phyloP scores from a whole-genome alignment of 176 grass and related monocot species.

The Saccharum officinarum region DNA sequence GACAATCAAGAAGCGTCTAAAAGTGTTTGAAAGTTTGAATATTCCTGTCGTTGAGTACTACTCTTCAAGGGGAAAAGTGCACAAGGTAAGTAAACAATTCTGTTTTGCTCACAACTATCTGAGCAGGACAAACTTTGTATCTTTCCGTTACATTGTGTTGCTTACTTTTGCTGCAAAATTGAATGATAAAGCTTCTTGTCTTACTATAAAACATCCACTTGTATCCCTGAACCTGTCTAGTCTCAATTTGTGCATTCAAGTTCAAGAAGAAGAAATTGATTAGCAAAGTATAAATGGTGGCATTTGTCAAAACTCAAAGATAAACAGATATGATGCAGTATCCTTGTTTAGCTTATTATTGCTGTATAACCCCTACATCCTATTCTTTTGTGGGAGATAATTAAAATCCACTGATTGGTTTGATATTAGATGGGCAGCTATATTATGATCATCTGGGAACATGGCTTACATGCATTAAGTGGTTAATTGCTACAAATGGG shows the following conservation, averaged over 20 bases:
- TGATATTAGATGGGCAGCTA: constrained; percentile 8
- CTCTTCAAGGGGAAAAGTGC: constrained; percentile 76
- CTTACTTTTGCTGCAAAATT: neutral
- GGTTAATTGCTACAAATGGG: constrained; percentile 10
- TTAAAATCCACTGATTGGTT: neutral
- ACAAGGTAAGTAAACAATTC: constrained; percentile 57
- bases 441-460: neutral
- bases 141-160: neutral
- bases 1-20: constrained; percentile 84
- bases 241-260: constrained; percentile 4
- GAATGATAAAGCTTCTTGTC: neutral
- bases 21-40: constrained; percentile 87
- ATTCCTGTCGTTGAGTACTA: constrained; percentile 94
- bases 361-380: neutral
- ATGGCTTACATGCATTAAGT: neutral
- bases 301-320: neutral
- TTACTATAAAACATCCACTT: neutral
- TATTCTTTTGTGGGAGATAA: neutral
- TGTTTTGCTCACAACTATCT: neutral
- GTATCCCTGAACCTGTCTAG: neutral
- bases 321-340: neutral
- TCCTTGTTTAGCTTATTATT: neutral
- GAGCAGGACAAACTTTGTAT: constrained; percentile 1
- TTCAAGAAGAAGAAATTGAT: constrained; percentile 19
- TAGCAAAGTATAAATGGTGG: neutral